Evolutionary conservation across 179 eudicot species (phyloP).

Genomic region (Spergularia azorica): DNA sequence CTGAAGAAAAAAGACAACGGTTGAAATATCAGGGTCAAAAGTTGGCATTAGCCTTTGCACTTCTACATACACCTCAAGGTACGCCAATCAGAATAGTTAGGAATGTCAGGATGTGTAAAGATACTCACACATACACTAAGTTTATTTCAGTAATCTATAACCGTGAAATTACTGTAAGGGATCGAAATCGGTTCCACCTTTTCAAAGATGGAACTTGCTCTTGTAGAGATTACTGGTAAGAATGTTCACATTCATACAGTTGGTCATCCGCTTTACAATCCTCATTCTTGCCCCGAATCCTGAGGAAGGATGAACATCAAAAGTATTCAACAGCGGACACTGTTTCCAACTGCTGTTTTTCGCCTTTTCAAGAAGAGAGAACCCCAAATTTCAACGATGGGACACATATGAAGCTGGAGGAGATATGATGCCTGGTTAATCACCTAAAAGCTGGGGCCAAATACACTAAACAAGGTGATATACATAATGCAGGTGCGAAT

Average conservation of each 20-base stretch:
- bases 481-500: too few species aligned
- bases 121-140: conserved; percentile 76
- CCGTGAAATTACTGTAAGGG: conserved; percentile 61
- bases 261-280: neutral
- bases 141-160: conserved; percentile 56
- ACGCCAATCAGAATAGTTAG: conserved; percentile 63
- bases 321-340: too few species aligned
- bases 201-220: conserved; percentile 82
- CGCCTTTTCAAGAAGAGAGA: too few species aligned
- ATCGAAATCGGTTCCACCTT: conserved; percentile 77
- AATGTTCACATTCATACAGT: conserved; percentile 5
- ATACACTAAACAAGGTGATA: too few species aligned
- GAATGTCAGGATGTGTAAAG: conserved; percentile 82
- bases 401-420: too few species aligned
- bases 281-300: too few species aligned
- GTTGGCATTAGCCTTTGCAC: conserved; percentile 78
- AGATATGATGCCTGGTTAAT: too few species aligned
- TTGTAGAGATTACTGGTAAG: conserved; percentile 81
- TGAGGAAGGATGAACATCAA: too few species aligned
- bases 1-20: conserved; percentile 61
- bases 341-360: too few species aligned
- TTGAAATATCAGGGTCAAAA: conserved; percentile 75
- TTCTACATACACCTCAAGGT: conserved; percentile 50
- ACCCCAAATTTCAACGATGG: too few species aligned
- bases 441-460: too few species aligned